Evolutionary conservation across 140 eudicot species (phyloP).

Genomic region (Ambrosia hybrid): DNA sequence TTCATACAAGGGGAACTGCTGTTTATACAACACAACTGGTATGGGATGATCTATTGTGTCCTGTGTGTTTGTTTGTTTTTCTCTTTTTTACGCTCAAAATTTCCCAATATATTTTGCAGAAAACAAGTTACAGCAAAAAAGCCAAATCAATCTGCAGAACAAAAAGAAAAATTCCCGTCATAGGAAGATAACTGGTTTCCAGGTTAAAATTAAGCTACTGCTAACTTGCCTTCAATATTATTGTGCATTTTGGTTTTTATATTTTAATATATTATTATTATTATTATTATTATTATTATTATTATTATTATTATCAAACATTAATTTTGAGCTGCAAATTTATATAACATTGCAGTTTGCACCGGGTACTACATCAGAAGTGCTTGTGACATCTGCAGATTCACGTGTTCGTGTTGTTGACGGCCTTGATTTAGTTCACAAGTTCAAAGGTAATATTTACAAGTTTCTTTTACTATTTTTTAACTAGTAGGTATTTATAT

Average conservation of each 20-base stretch:
- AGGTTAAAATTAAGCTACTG: constrained; percentile 40
- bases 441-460: constrained; percentile 66
- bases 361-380: constrained; percentile 78
- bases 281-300: too few species aligned
- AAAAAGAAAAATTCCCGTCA: constrained; percentile 85
- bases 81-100: neutral
- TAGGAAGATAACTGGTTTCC: constrained; percentile 88
- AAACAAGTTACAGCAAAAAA: constrained; percentile 52
- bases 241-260: neutral
- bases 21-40: constrained; percentile 78
- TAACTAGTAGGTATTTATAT: neutral
- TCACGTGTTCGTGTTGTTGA: constrained; percentile 89
- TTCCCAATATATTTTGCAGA: constrained; percentile 42
- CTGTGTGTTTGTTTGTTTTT: neutral
- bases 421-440: constrained; percentile 76
- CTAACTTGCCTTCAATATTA: neutral
- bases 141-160: constrained; percentile 50
- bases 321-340: neutral
- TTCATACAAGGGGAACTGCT: constrained; percentile 93
- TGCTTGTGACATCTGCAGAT: constrained; percentile 88
- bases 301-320: neutral
- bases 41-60: constrained; percentile 12
- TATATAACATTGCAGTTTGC: constrained; percentile 59
- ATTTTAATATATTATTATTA: too few species aligned
- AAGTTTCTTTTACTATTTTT: neutral